Evolutionary conservation across 2,329 filamentous ascomycete species (phyloP).

Genomic region (Nannizziopsis arthrosporioides): DNA sequence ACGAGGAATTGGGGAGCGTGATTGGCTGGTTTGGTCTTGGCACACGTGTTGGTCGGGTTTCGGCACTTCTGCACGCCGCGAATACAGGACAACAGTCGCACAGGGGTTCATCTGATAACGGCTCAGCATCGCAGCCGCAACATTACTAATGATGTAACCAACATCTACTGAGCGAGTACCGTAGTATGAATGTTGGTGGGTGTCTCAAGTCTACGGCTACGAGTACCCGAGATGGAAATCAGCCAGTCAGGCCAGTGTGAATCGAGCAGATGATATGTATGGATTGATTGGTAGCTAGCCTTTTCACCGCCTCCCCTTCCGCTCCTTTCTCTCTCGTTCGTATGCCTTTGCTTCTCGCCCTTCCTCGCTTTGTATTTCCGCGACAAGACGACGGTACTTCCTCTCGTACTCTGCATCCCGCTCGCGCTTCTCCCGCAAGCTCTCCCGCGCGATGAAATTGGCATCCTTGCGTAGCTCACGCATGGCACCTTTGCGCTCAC

Average conservation of each 20-base stretch:
- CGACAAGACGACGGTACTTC: slow-evolving; percentile 84
- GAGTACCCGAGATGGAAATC: too few relatives aligned
- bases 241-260: too few relatives aligned
- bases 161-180: too few relatives aligned
- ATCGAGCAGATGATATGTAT: neutral
- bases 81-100: too few relatives aligned
- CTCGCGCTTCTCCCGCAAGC: slow-evolving; percentile 82
- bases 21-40: slow-evolving; percentile 1
- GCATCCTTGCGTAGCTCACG: slow-evolving; percentile 91
- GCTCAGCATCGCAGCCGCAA: too few relatives aligned
- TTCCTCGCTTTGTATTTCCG: slow-evolving; percentile 92
- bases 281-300: neutral
- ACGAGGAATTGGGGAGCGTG: neutral
- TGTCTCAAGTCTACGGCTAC: too few relatives aligned
- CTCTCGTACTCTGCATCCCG: slow-evolving; percentile 88
- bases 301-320: slow-evolving; percentile 51
- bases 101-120: too few relatives aligned
- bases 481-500: slow-evolving; percentile 87
- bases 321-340: slow-evolving; percentile 67
- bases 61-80: neutral
- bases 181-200: too few relatives aligned
- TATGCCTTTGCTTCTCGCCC: slow-evolving; percentile 77
- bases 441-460: slow-evolving; percentile 83
- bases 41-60: neutral
- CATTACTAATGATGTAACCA: too few relatives aligned